Conservation (phyloP, 139 green algal genomes). For the Micromonas pusilla region DNA sequence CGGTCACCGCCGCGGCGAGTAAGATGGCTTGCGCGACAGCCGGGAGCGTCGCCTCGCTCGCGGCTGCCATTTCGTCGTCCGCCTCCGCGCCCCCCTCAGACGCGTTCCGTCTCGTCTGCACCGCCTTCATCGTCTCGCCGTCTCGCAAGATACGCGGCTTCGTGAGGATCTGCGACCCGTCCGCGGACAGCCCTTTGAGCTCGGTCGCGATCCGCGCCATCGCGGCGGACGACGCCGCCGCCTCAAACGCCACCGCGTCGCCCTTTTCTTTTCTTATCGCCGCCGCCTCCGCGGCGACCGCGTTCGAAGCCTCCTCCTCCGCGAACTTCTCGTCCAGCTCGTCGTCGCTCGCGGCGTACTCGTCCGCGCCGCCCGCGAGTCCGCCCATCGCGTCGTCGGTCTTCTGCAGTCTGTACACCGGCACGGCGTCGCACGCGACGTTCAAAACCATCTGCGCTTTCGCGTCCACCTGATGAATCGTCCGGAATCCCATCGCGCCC, state of each 20-base stretch:
- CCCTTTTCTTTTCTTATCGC: not conserved
- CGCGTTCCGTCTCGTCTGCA: no score
- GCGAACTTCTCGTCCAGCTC: not conserved
- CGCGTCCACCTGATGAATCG: slow-evolving; percentile 73
- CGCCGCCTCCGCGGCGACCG: not conserved
- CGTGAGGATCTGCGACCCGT: slow-evolving; percentile 18
- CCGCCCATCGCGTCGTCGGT: no score
- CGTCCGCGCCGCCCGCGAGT: no score
- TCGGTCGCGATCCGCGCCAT: slow-evolving; percentile 5
- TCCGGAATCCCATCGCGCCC: slow-evolving; percentile 72
- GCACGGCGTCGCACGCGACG: not conserved
- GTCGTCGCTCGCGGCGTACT: slow-evolving; percentile 2
- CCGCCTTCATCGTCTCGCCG: no score
- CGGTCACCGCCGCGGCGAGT: not conserved
- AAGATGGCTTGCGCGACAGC: not conserved
- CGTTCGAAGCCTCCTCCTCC: no score
- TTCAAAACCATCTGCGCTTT: slow-evolving; percentile 70
- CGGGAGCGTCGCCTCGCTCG: not conserved
- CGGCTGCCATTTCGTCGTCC: not conserved
- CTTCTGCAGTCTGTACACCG: no score
- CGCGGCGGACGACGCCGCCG: not conserved
- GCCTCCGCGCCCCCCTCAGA: not conserved
- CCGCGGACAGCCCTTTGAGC: slow-evolving; percentile 16
- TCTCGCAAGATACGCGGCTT: no score
- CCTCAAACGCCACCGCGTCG: not conserved